Evolutionary conservation across 768 basidiomycete species (phyloP), one percentile per base, ranked within the genome.

Genomic region (Serendipita indica): DNA sequence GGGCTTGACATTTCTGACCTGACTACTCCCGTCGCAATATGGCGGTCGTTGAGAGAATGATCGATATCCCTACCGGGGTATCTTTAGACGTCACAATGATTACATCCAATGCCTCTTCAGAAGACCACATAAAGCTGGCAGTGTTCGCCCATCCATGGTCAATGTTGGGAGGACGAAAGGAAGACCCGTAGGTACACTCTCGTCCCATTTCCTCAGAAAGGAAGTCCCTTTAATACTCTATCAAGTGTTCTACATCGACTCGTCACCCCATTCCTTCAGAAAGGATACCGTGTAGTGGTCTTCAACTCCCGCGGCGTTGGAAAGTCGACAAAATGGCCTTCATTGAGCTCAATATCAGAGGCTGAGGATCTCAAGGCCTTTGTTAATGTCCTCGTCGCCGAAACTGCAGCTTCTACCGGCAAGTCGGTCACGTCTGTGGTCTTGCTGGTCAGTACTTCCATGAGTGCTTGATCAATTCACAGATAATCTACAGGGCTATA

Each of bases 61-160:
- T 22, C n/a, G 49, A 54, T 33, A 25, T 54, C 22, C 49, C 12
- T 5, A 54, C 49, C 10, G 49, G 49, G n/a, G 49, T 54, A 18
- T 22, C 49, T 7, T n/a, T 54, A 54, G 49, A 54, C 3, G 32
- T 28, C 10, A 28, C 20, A 12, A n/a, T 54, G 10, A 28, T 54
- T 37, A 43, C 27, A n/a, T 43, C 41, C 41, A 18, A 16, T 54
- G 12, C 49, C 49, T 27, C 49, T 20, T 27, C 12, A 25, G 22
- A 13, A 57, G 32, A 37, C 32, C 32, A 14, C 14, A 34, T 10
- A 32, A 39, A 49, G 39, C 56, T 67, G 12, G 86, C 81, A 0
- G 69, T 90, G n/a, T 81, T 81, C 63, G 71, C 86, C 10, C 88
- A 90, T 63, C 89, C 89, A 3, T 90, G 87, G 87, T 82, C 84